A percentile compares a stretch with the other conserved stretches of the same genome.
Conservation (phyloP, 1,284 basidiomycete species). For the Rhodotorula sp. region DNA sequence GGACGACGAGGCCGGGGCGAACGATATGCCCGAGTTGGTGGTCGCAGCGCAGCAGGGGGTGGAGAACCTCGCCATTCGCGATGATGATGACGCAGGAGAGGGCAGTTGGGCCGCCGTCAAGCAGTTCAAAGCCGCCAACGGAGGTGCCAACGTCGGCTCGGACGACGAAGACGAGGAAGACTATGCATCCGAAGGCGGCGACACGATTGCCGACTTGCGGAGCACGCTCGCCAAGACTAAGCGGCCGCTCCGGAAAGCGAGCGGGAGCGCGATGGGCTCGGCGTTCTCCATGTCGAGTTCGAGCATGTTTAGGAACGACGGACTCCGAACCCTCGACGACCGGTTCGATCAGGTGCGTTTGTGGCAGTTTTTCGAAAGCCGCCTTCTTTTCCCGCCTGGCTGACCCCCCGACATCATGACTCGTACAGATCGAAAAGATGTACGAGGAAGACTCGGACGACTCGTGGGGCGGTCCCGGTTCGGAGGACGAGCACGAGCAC, state of each 20-base stretch:
- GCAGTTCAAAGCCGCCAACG: constrained; percentile 48
- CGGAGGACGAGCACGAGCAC: constrained; percentile 47
- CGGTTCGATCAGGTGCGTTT: constrained; percentile 80
- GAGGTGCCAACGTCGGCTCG: constrained; percentile 27
- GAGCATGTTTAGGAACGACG: constrained; percentile 89
- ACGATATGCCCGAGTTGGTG: not conserved
- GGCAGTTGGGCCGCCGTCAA: constrained; percentile 46
- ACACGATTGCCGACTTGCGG: constrained; percentile 61
- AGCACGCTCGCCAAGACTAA: constrained; percentile 62
- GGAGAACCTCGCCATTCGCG: constrained; percentile 55
- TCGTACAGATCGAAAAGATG: constrained; percentile 64
- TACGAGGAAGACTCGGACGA: constrained; percentile 57
- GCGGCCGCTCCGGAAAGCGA: constrained; percentile 70
- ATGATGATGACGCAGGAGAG: constrained; percentile 7
- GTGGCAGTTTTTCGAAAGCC: too few species aligned
- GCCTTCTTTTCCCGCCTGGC: not conserved
- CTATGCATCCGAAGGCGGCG: constrained; percentile 62
- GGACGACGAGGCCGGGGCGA: constrained; percentile 18
- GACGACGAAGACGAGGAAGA: constrained; percentile 52
- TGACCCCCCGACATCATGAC: not conserved
- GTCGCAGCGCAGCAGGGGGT: constrained; percentile 56
- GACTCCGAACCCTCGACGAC: constrained; percentile 83
- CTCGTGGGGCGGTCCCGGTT: constrained; percentile 43
- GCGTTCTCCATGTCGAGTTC: constrained; percentile 97
- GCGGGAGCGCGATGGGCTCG: constrained; percentile 51